Base-by-base conservation (phyloP, 345 rosid species). In the Boechera retrofracta region DNA sequence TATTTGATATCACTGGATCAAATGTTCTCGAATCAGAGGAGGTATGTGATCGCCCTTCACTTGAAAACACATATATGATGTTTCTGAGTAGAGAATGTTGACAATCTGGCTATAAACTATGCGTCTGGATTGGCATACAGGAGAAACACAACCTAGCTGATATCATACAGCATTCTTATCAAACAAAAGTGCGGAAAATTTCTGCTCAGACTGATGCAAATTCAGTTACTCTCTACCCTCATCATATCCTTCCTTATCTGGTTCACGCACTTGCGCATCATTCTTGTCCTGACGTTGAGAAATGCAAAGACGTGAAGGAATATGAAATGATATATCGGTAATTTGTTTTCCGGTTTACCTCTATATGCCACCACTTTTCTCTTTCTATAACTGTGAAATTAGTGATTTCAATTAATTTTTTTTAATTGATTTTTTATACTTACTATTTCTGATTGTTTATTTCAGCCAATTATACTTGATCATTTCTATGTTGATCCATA, bases 231-330 rank as follows among this genome's bases (percentile, higher is more conserved):
- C 77, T 77, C 36, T 85, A 85, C 83, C 93, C 98, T 33, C 94
- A 95, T 63, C 74, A 83, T 78, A 83, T 92, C 68, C 85, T 92
- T 10, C 84, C 97, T 5, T 87, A 88, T 72, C 70, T 87, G 82
- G 91, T 95, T 74, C 98, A 95, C 76, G 76, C 84, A 59, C 89
- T 95, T 75, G 98, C 99, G 16, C 97, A 92, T 85, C 88, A 80
- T 76, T 95, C 85, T 65, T 92, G 94, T 81, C 98, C 99, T 49
- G 78, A 85, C 60, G 67, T 82, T 41, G 93, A 91, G 26, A 87
- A 91, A 72, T 87, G 93, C 90, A 89, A 87, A 89, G 94, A 95
- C 76, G 89, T 90, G 69, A 86, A 89, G 74, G 88, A 86, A 76
- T 95, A 82, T 84, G 99, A 95, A 72, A 75, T 80, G 55, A 75